Percentiles rank a stretch among this genome's conserved stretches.
Conservation (phyloP, 164 flowering plant species). For the Berberis thunbergii region DNA sequence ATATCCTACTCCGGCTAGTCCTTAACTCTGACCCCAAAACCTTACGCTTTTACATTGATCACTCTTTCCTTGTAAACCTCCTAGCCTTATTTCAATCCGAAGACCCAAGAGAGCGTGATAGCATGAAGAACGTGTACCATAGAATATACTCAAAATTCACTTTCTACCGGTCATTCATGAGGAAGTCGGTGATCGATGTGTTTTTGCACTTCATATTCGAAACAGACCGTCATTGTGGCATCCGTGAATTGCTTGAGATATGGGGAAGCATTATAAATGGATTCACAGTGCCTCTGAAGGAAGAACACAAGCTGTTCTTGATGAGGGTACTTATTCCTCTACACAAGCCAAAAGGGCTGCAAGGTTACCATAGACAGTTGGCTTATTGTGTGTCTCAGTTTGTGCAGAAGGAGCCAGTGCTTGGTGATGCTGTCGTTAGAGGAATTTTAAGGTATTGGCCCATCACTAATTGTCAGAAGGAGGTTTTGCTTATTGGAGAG, state of each 20-base stretch:
- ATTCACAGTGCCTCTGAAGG: conserved; percentile 63
- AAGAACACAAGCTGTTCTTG: conserved; percentile 69
- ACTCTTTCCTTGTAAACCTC: conserved; percentile 41
- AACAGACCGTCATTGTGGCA: conserved; percentile 47
- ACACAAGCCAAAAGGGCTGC: conserved; percentile 62
- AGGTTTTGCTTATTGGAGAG: conserved; percentile 53
- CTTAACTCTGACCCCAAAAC: conserved; percentile 31
- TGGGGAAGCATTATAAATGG: conserved; percentile 81
- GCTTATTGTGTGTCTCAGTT: conserved; percentile 70
- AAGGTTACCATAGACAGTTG: conserved; percentile 50
- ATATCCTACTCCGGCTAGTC: conserved; percentile 43
- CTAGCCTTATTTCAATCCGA: conserved; percentile 56
- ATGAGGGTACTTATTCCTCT: conserved; percentile 56
- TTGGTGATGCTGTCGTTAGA: conserved; percentile 42
- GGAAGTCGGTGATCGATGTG: conserved; percentile 61
- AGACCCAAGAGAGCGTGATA: conserved; percentile 58
- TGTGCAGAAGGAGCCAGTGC: conserved; percentile 64
- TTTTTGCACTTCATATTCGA: conserved; percentile 45
- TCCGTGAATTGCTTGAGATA: conserved; percentile 65
- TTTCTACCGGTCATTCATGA: conserved; percentile 53
- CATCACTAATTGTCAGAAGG: conserved; percentile 55
- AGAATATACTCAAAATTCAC: conserved; percentile 53
- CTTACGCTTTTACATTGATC: conserved; percentile 29
- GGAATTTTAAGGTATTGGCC: conserved; percentile 71
- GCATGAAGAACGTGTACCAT: conserved; percentile 61